Evolutionary conservation across 2,329 filamentous ascomycete species (phyloP), one percentile per base, ranked within the genome.

Genomic region (Neocucurbitaria cava): DNA sequence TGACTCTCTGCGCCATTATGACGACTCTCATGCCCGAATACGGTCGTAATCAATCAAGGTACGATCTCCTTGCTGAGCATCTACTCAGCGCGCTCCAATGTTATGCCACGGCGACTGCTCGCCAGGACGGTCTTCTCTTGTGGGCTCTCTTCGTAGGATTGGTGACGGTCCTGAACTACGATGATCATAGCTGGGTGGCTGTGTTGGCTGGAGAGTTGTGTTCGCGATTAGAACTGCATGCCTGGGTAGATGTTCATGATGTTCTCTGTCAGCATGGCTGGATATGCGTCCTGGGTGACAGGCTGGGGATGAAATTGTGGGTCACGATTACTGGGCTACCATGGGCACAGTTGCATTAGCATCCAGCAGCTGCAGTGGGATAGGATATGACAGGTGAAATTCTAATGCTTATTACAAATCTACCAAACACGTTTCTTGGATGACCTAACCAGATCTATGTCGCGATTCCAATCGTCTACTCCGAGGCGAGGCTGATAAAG

Each of bases 21-120:
- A 55, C 52, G 5, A 58, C 40, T 2, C 24, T 49, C 6, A 42
- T 58, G 48, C 52, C 56, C 38, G 52, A 55, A 17, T 58, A 58
- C 20, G 52, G 51, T 18, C 28, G 38, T 20, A 42, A 50, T 11
- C 35, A 52, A 20, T 33, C 49, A 3, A 41, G 41, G 28, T 54
- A 55, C 21, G 48, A 49, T 18, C 33, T 58, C n/a, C 23, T 58
- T 11, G 48, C 15, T 15, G 30, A 38, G 13, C 31, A 17, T 4
- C 11, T 35, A n/a, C 31, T 13, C 5, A 9, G 21, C 28, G 38
- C 50, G 18, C 38, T 58, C 5, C 30, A 48, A 15, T 23, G 17
- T 15, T 35, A n/a, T 17, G 31, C 31, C 8, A 13, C 20, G 21
- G 23, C 26, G n/a, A 36, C 20, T 13, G 23, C 6, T 13, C 20